Base-by-base conservation (phyloP, 192 early-diverging fungal species). In the Mortierella antarctica region DNA sequence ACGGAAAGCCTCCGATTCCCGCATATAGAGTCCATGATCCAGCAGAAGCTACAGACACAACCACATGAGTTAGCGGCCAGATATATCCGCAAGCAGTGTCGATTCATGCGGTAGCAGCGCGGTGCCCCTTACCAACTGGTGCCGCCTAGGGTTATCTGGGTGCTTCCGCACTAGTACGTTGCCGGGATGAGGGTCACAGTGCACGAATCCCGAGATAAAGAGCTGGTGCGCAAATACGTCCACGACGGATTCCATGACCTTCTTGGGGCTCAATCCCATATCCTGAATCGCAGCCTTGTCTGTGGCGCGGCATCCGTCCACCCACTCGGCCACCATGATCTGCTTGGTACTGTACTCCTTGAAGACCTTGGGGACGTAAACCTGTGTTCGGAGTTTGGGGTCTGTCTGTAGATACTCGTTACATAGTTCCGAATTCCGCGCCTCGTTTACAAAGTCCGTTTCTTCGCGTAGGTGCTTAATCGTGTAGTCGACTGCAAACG, bases 11-110 rank as follows among this genome's bases (percentile, higher is more conserved):
- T 80, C 83, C 18, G 88, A 90, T 72, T 92, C 92, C 64, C 91
- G 86, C 40, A 97, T 89, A 68, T 96, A 98, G 17, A 98, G 89
- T 6, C 97, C 97, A 81, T 98, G 97, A 59, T 98, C 97, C 56
- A 98, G 84, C 9, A 98, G 79, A 7, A 96, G 92, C 21, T 95
- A 76, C 6, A 17, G 44, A 41, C 3, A 18, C 44, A 6, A 10
- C 20, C 56, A 48, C n/a, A n/a, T 18, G n/a, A 55, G 14, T 14
- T 0, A 48, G 10, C 48, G 21, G 21, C 57, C 7, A 53, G 13
- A 46, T 4, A n/a, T 12, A 57, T 15, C 7, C 42, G 57, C 12
- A 62, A 39, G 45, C 41, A 10, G 5, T 1, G 31, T 2, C 44
- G 0, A 56, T 2, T 13, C 18, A 47, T 8, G 20, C 8, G 9